Conservation (phyloP, 2,329 filamentous ascomycete species). For the Pseudogymnoascus sp. region DNA sequence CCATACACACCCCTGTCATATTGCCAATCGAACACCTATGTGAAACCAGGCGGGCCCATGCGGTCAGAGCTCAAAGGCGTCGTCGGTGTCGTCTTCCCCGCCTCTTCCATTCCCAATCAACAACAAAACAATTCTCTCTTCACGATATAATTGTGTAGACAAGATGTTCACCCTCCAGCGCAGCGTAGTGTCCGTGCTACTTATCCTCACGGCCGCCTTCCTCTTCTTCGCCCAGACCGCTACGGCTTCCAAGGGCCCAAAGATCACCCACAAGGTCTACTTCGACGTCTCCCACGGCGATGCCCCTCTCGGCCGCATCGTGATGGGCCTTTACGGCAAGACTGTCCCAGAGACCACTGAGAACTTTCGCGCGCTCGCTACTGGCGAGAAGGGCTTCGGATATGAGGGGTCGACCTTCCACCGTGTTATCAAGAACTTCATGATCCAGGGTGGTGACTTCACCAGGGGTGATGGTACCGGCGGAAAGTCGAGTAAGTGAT, state of each 20-base stretch:
- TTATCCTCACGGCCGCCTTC: slow-evolving; percentile 68
- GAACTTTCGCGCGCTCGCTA: slow-evolving; percentile 74
- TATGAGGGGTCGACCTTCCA: slow-evolving; percentile 79
- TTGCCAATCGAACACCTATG: slow-evolving; percentile 4
- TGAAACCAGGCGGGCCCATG: neutral
- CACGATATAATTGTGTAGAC: slow-evolving; percentile 20
- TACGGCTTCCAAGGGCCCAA: slow-evolving; percentile 74
- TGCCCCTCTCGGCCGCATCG: slow-evolving; percentile 62
- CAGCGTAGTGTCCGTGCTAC: slow-evolving; percentile 60
- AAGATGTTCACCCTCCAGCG: slow-evolving; percentile 70
- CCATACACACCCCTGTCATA: neutral
- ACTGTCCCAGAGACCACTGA: slow-evolving; percentile 68
- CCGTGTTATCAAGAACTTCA: slow-evolving; percentile 83
- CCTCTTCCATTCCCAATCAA: slow-evolving; percentile 10
- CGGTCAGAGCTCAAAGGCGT: slow-evolving; percentile 1
- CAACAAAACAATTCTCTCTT: slow-evolving; percentile 10
- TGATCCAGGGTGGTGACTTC: slow-evolving; percentile 89
- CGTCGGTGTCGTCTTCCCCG: neutral
- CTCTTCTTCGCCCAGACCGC: slow-evolving; percentile 67
- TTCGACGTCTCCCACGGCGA: slow-evolving; percentile 77
- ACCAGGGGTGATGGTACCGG: slow-evolving; percentile 74
- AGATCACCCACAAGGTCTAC: slow-evolving; percentile 93
- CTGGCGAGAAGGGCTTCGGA: slow-evolving; percentile 78
- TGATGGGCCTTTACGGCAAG: slow-evolving; percentile 80
- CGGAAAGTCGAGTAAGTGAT: slow-evolving; percentile 67